Percentiles rank a stretch among this genome's conserved stretches.
These are phyloP conservation scores for Erodium maritimum DNA, from an alignment of 345 rosid genomes.

Conservation along the genomic window DNA sequence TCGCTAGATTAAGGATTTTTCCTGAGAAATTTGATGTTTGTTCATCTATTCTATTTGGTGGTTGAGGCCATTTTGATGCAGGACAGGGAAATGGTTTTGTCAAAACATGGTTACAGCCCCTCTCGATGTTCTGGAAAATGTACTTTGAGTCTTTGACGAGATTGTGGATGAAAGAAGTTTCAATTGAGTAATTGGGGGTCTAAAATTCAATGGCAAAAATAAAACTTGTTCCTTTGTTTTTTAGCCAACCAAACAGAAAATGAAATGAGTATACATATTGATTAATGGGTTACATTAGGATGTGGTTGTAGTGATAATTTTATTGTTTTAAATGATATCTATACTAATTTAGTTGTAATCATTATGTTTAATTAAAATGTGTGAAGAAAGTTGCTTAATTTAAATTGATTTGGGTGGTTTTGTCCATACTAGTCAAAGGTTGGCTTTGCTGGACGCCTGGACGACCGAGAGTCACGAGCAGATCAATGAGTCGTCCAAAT, in stretches of 20 bases:
- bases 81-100: too few relatives aligned
- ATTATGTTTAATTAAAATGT: background rate
- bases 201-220: too few relatives aligned
- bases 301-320: background rate
- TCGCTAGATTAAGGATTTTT: too few relatives aligned
- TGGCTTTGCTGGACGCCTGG: slow-evolving; percentile 38
- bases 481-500: slow-evolving; percentile 44
- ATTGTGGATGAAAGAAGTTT: background rate
- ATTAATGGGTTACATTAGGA: background rate
- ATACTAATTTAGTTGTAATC: background rate
- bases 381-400: background rate
- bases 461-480: slow-evolving; percentile 26
- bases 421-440: slow-evolving; percentile 10
- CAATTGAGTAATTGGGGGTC: background rate
- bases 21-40: too few relatives aligned
- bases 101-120: background rate
- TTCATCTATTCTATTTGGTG: too few relatives aligned
- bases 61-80: too few relatives aligned
- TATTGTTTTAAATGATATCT: background rate
- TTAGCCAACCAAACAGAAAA: background rate
- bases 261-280: background rate
- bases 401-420: slow-evolving; percentile 1
- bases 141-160: background rate
- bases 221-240: background rate
- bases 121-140: background rate